Evolutionary conservation across 2,329 filamentous ascomycete genomes (phyloP), one percentile per base, ranked within the genome.

Genomic region (Ascochyta clinopodiicola): DNA sequence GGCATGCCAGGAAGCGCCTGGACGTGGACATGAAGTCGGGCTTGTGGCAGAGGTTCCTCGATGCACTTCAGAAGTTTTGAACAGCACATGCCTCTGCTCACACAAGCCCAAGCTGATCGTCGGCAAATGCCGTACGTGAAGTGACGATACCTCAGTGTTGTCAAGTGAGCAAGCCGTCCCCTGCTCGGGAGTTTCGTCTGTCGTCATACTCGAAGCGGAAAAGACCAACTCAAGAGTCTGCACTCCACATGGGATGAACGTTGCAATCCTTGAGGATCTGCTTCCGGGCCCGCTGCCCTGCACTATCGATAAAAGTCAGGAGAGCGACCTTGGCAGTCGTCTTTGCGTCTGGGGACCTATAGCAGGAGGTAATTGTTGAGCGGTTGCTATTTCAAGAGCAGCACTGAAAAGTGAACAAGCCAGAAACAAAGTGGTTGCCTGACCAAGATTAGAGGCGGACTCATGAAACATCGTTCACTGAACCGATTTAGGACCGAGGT

Each of bases 301-400:
- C 52, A 45, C 42, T 46, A 46, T 51, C 46, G 43, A 56, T 38
- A 46, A 10, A 43, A 42, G 37, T 36, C 24, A 24, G 15, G 27
- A 40, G 17, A 25, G 40, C 40, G 22, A 29, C 36, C 46, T 46
- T 50, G 52, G 52, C 47, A 50, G 24, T 32, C 17, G 32, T 13
- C 32, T 24, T 29, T 34, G 32, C 22, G 3, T 22, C 43, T 24
- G 42, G 17, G 31, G 24, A 34, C 36, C 19, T 43, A 36, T 24
- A 22, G 42, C 44, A n/a, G 34, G 46, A 37, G 46, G 34, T 43
- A 32, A 31, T 24, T 17, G 24, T 45, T 36, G 62, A 61, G 47
- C 43, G 39, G 62, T 40, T 65, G 57, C 69, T 74, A 74, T 75
- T 73, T 73, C 67, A 51, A 64, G 70, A 60, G 40, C 45, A 59